Base-by-base conservation (phyloP, 352 stramenopile genomes). In the Globisporangium yorkense region DNA sequence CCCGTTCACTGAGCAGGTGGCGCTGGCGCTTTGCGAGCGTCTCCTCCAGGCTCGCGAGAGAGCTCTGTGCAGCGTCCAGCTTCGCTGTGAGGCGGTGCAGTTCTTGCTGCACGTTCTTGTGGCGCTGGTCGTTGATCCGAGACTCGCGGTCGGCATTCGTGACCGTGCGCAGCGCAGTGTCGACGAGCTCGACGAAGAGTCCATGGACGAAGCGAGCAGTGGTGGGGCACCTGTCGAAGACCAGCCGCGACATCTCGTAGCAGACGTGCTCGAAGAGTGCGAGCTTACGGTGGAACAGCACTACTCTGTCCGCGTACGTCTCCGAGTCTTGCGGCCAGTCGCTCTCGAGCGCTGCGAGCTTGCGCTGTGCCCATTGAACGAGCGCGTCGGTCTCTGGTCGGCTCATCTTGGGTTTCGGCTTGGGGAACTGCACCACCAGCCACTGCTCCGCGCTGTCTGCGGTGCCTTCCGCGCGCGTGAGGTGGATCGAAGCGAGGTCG, bases 211-310 rank as follows among this genome's bases (percentile, higher is more conserved):
- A 77, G 7, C 70, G 71, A 10, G 72, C 63, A 2, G 75, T 82
- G 3, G 75, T 83, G n/a, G 75, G 75, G 43, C 70, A 85, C 40
- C 77, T 76, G 61, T 83, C 72, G n/a, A 83, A 85, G 13, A 85
- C 51, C 13, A 85, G 67, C 0, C 75, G 68, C 5, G 65, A 62
- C 9, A 81, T 51, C 56, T 85, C 75, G 44, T 71, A 83, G 54
- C 70, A 72, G 21, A 85, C 33, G 6, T 59, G 61, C 46, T 85
- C 75, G 13, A 65, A 64, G 13, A 70, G 57, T 9, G 48, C 59
- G 0, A 85, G 57, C 15, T 63, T 43, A 1, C 57, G 33, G 12
- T 57, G 51, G 53, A 84, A 76, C 2, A 53, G 47, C 1, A 18
- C 18, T 15, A 60, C 27, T 1, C 51, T 59, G 10, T 39, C 29